phyloP scores from a whole-genome alignment of 768 basidiomycete genomes.

The Multifurca ochricompacta region DNA sequence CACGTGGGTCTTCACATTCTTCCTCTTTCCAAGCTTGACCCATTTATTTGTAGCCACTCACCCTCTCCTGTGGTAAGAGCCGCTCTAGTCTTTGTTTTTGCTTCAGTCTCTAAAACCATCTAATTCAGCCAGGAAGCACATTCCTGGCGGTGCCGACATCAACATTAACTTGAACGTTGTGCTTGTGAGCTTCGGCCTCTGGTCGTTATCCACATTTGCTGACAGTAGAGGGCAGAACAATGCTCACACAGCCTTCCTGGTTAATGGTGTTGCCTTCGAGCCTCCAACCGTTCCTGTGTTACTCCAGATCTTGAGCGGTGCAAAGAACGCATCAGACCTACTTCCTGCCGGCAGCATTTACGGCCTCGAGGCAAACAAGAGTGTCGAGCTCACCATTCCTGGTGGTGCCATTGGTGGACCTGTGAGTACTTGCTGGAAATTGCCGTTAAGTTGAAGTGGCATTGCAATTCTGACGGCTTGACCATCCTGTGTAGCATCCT shows the following conservation, averaged over 20 bases:
- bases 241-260: slow-evolving; percentile 22
- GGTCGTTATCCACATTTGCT: background rate
- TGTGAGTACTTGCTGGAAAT: background rate
- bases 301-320: slow-evolving; percentile 52
- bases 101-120: background rate
- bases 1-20: slow-evolving; percentile 12
- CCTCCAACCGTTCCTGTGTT: slow-evolving; percentile 44
- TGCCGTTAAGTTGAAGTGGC: no score
- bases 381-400: slow-evolving; percentile 42
- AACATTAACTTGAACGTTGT: slow-evolving; percentile 18
- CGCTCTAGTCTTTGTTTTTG: background rate
- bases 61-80: slow-evolving; percentile 13
- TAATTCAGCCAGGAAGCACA: slow-evolving; percentile 22
- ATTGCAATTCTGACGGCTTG: background rate
- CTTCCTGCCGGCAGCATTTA: slow-evolving; percentile 44
- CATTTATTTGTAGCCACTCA: slow-evolving; percentile 15
- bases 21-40: background rate
- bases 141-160: slow-evolving; percentile 22
- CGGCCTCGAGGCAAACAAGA: slow-evolving; percentile 38
- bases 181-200: slow-evolving; percentile 11
- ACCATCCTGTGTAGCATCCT: slow-evolving; percentile 4
- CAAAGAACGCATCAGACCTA: slow-evolving; percentile 37
- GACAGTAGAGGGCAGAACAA: background rate
- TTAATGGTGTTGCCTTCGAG: slow-evolving; percentile 32
- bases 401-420: slow-evolving; percentile 33